These are phyloP conservation scores for Naumovozyma dairenensis DNA, from an alignment of 805 yeast genomes.

Conservation along the genomic window DNA sequence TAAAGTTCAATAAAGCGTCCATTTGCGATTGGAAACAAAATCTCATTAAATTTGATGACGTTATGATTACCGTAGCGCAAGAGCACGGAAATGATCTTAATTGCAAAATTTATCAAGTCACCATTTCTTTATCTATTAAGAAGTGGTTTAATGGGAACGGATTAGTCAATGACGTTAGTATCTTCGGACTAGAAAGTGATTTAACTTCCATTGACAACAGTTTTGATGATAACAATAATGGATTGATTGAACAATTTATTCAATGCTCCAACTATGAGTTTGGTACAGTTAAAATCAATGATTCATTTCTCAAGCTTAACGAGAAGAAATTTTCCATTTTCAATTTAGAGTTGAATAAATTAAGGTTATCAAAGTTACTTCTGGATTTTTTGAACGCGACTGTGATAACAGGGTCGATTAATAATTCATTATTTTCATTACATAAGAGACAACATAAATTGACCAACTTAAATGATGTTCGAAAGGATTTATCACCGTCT, in stretches of 20 bases:
- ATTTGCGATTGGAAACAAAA: constrained; percentile 91
- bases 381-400: constrained; percentile 62
- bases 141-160: constrained; percentile 89
- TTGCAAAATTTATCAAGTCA: constrained; percentile 68
- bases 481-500: constrained; percentile 29
- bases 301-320: constrained; percentile 21
- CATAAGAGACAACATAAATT: constrained; percentile 61
- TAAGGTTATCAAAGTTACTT: constrained; percentile 48
- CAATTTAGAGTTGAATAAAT: constrained; percentile 52
- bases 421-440: constrained; percentile 65
- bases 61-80: constrained; percentile 57
- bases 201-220: constrained; percentile 46
- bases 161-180: constrained; percentile 63
- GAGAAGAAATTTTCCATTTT: constrained; percentile 44
- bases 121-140: constrained; percentile 65
- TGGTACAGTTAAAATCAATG: constrained; percentile 33
- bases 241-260: constrained; percentile 23
- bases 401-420: constrained; percentile 63
- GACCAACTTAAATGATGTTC: constrained; percentile 35
- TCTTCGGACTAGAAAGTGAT: constrained; percentile 77
- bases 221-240: constrained; percentile 10
- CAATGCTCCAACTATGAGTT: constrained; percentile 34
- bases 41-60: constrained; percentile 67
- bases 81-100: constrained; percentile 32
- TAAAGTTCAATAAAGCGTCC: constrained; percentile 78